These are phyloP conservation scores for Scalesia atractyloides DNA, from an alignment of 129 eudicot genomes.

Conservation along the genomic window DNA sequence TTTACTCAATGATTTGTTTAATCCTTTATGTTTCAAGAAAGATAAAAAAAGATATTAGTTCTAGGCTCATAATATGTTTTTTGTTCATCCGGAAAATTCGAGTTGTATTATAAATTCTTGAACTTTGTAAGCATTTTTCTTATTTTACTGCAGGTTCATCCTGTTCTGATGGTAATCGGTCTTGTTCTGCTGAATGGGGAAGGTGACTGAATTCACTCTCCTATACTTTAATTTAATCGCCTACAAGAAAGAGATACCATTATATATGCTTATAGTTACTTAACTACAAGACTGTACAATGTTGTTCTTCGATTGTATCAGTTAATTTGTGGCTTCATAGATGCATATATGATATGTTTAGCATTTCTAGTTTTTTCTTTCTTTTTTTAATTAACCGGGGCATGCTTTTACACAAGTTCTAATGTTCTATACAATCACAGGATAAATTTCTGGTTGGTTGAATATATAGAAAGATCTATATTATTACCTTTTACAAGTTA, in stretches of 20 bases:
- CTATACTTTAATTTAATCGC: background rate
- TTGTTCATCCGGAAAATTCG: background rate
- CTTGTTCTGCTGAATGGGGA: slow-evolving; percentile 89
- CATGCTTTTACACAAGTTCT: background rate
- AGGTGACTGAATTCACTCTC: slow-evolving; percentile 48
- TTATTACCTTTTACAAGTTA: background rate
- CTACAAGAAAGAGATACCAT: background rate
- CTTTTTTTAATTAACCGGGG: background rate
- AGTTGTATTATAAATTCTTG: background rate
- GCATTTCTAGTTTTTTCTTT: background rate
- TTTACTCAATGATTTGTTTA: too few species aligned
- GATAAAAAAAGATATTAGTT: background rate
- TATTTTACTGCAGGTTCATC: slow-evolving; percentile 73
- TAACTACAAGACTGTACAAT: background rate
- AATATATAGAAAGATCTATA: background rate
- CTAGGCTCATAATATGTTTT: too few species aligned
- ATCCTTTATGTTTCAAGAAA: too few species aligned
- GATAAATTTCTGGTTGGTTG: background rate
- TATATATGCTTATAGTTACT: background rate
- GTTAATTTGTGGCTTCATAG: background rate
- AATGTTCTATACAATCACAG: background rate
- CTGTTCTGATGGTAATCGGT: slow-evolving; percentile 87
- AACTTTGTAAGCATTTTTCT: background rate
- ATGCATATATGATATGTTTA: background rate
- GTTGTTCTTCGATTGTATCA: background rate